Evolutionary conservation across 2,329 filamentous ascomycete species (phyloP).

Genomic region (Fusarium sp.): DNA sequence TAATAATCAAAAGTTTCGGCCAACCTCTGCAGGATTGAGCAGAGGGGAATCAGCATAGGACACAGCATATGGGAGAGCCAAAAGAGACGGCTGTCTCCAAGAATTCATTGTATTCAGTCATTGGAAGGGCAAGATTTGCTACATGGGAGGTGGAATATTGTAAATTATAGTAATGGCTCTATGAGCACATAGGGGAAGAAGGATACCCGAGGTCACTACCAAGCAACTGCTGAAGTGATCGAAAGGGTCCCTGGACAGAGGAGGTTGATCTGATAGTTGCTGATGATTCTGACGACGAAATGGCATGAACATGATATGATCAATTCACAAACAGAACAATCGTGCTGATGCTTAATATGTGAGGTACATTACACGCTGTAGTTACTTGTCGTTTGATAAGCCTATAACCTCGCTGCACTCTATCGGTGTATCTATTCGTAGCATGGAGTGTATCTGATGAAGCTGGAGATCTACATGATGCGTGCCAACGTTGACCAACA

Average conservation of each 20-base stretch:
- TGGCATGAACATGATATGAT: constrained; percentile 54
- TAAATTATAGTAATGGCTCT: constrained; percentile 48
- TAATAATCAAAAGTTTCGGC: constrained; percentile 48
- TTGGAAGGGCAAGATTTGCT: constrained; percentile 31
- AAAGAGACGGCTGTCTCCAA: constrained; percentile 35
- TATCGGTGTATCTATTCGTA: constrained; percentile 9
- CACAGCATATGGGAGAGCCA: constrained; percentile 31
- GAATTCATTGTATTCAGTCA: constrained; percentile 37
- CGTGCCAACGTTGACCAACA: not conserved
- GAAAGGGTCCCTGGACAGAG: constrained; percentile 19
- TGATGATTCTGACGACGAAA: constrained; percentile 52
- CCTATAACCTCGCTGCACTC: not conserved
- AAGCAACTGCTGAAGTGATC: constrained; percentile 22
- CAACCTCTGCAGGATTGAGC: constrained; percentile 40
- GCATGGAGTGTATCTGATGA: constrained; percentile 3
- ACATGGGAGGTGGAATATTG: constrained; percentile 38
- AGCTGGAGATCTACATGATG: constrained; percentile 21
- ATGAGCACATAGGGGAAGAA: constrained; percentile 25
- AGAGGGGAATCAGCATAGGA: constrained; percentile 38
- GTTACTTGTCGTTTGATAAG: not conserved
- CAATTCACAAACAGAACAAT: constrained; percentile 40
- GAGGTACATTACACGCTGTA: not conserved
- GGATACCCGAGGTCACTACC: constrained; percentile 25
- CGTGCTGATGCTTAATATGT: not conserved
- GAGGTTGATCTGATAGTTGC: constrained; percentile 47